Evolutionary conservation across 805 yeast genomes (phyloP).

Genomic region (Candida easanensis): DNA sequence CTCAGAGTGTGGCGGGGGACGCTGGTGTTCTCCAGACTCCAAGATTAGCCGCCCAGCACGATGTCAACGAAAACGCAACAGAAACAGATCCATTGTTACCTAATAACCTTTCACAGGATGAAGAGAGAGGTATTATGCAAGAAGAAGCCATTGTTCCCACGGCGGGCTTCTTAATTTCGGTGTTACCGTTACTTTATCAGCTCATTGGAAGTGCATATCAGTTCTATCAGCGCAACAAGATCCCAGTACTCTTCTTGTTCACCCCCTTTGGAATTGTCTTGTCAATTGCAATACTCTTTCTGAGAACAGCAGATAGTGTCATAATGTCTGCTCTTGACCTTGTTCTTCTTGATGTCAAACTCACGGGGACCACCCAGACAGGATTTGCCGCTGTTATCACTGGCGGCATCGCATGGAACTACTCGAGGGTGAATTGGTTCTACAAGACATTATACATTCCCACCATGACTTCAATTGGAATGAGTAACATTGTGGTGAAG

Average conservation of each 20-base stretch:
- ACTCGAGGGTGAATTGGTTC: conserved; percentile 14
- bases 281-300: conserved; percentile 5
- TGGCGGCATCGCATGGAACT: conserved; percentile 17
- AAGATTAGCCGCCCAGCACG: not conserved
- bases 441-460: conserved; percentile 11
- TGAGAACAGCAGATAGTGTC: conserved; percentile 7
- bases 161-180: not conserved
- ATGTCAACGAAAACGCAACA: not conserved
- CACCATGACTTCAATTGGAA: conserved; percentile 4
- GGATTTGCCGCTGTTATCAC: conserved; percentile 16
- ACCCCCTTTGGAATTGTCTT: not conserved
- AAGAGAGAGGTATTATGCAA: not conserved
- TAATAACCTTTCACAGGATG: not conserved
- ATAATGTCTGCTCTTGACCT: not conserved
- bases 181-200: not conserved
- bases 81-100: not conserved
- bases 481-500: conserved; percentile 3
- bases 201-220: not conserved
- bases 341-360: conserved; percentile 1
- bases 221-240: not conserved
- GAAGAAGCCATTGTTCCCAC: not conserved
- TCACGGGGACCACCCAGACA: conserved; percentile 11
- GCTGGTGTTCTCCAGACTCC: not conserved
- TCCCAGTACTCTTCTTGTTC: not conserved
- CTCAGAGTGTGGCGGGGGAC: no score